These are phyloP conservation scores for Dendrocalamus latiflorus DNA, from an alignment of 202 grass and related monocot species.

Conservation along the genomic window DNA sequence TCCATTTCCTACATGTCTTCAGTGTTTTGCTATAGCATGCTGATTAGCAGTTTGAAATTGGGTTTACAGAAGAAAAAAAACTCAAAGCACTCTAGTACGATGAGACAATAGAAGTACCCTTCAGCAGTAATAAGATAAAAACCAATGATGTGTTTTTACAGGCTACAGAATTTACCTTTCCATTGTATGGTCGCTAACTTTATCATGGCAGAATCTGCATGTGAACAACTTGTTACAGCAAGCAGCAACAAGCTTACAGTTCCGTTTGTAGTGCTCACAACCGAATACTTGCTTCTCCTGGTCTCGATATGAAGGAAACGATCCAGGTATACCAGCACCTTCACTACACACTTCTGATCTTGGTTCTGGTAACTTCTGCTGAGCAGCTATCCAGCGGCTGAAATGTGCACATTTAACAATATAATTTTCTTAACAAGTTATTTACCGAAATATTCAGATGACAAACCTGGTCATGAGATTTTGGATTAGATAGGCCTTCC, in stretches of 20 bases:
- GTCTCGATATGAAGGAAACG: constrained; percentile 67
- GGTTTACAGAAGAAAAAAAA: constrained; percentile 16
- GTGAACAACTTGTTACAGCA: constrained; percentile 94
- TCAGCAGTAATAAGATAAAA: constrained; percentile 8
- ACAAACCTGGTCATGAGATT: constrained; percentile 96
- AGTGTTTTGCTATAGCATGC: not conserved
- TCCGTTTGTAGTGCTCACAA: constrained; percentile 93
- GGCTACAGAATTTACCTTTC: constrained; percentile 59
- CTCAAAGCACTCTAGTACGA: constrained; percentile 3
- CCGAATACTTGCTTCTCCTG: constrained; percentile 65
- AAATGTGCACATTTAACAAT: constrained; percentile 21
- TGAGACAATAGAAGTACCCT: not conserved
- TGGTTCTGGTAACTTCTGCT: constrained; percentile 74
- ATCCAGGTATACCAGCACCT: constrained; percentile 47
- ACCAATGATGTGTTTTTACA: not conserved
- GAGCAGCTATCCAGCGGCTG: constrained; percentile 95
- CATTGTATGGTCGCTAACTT: constrained; percentile 87
- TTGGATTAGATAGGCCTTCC: constrained; percentile 97
- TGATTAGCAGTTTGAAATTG: not conserved
- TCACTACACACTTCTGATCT: constrained; percentile 44
- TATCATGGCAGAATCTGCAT: constrained; percentile 97
- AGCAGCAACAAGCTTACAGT: constrained; percentile 84
- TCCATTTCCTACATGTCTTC: not conserved
- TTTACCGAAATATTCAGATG: constrained; percentile 23
- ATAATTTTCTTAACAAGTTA: constrained; percentile 16